phyloP scores from a whole-genome alignment of 2,329 filamentous ascomycete genomes.

The Aspergillus viridinutans region DNA sequence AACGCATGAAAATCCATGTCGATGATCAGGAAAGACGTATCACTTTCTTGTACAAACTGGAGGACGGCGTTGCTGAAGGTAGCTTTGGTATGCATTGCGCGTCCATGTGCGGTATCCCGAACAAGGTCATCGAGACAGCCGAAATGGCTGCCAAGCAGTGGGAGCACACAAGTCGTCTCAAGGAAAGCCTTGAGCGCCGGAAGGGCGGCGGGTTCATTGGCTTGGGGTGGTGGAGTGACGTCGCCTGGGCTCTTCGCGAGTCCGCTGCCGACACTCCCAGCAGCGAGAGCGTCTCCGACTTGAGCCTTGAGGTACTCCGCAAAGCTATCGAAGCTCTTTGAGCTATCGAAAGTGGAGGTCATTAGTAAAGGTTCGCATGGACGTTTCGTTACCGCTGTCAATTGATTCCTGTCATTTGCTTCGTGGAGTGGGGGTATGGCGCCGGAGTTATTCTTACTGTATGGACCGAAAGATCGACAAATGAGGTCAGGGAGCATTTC shows the following conservation, averaged over 20 bases:
- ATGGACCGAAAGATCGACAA: background rate
- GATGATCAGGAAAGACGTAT: constrained; percentile 79
- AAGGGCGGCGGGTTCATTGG: constrained; percentile 77
- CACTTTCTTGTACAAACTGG: constrained; percentile 94
- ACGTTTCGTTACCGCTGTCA: background rate
- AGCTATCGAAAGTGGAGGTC: constrained; percentile 2
- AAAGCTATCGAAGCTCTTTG: constrained; percentile 55
- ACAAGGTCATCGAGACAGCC: constrained; percentile 75
- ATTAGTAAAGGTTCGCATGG: background rate
- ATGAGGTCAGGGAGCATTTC: background rate
- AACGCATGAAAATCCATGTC: constrained; percentile 92
- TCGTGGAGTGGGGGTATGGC: background rate
- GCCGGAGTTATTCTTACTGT: background rate
- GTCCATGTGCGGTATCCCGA: constrained; percentile 91
- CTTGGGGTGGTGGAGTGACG: constrained; percentile 80
- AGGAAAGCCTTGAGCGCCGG: constrained; percentile 79
- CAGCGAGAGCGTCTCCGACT: constrained; percentile 40
- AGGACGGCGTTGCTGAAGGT: constrained; percentile 89
- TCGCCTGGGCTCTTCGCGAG: constrained; percentile 70
- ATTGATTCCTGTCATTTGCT: background rate
- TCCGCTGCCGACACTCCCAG: constrained; percentile 29
- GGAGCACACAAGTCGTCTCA: constrained; percentile 90
- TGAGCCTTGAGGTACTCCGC: constrained; percentile 53
- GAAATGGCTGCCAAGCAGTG: constrained; percentile 86
- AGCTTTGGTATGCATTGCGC: constrained; percentile 99